Evolutionary conservation across 148 eudicot species (phyloP).

Genomic region (Amaranthus cruentus): DNA sequence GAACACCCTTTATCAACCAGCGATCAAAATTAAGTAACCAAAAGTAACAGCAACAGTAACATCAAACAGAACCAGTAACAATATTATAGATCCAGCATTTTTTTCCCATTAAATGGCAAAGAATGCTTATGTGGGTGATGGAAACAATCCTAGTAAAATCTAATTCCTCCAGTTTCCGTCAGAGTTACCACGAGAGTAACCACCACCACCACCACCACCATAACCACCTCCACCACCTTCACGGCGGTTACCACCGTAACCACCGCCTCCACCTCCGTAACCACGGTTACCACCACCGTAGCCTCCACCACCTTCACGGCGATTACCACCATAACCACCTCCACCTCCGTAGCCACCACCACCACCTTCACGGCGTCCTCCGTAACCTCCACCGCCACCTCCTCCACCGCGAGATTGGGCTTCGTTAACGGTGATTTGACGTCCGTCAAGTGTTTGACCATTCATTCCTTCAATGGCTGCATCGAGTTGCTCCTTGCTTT

Average conservation of each 20-base stretch:
- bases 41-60: constrained; percentile 31
- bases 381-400: constrained; percentile 27
- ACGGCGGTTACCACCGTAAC: constrained; percentile 15
- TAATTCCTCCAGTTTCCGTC: constrained; percentile 59
- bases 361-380: constrained; percentile 20
- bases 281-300: constrained; percentile 28
- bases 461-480: constrained; percentile 78
- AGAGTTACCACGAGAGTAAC: constrained; percentile 29
- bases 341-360: constrained; percentile 26
- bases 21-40: constrained; percentile 43
- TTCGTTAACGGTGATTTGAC: constrained; percentile 78
- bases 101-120: constrained; percentile 14
- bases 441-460: constrained; percentile 72
- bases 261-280: constrained; percentile 22
- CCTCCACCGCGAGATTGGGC: constrained; percentile 77
- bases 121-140: not conserved
- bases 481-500: constrained; percentile 48
- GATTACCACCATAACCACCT: constrained; percentile 19
- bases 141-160: constrained; percentile 11
- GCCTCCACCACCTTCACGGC: constrained; percentile 25
- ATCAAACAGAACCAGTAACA: constrained; percentile 11
- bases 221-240: constrained; percentile 20
- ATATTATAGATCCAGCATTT: not conserved
- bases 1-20: constrained; percentile 4
- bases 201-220: constrained; percentile 17